Percentiles rank a stretch among this genome's conserved stretches.
Evolutionary conservation across 352 stramenopile genomes (phyloP).

Genomic region (Nothophytophthora sp.): DNA sequence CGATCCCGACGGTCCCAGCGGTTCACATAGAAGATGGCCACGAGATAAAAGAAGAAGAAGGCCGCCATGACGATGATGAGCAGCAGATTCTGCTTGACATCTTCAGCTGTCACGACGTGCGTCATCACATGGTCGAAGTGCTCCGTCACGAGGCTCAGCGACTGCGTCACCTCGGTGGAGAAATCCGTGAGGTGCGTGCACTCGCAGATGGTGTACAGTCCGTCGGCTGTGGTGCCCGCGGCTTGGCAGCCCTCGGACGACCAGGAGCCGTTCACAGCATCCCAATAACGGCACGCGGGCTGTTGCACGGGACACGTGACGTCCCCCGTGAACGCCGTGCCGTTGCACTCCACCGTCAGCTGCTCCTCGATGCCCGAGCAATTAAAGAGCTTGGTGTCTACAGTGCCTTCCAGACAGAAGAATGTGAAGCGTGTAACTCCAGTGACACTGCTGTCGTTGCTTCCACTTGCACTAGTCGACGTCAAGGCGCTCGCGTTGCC

Average conservation of each 20-base stretch:
- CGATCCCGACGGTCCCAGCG: slow-evolving; percentile 60
- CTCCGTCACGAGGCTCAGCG: slow-evolving; percentile 49
- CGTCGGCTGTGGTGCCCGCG: slow-evolving; percentile 54
- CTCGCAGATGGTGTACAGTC: slow-evolving; percentile 73
- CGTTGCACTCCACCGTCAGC: slow-evolving; percentile 54
- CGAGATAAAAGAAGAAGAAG: slow-evolving; percentile 57
- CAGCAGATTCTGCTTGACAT: slow-evolving; percentile 59
- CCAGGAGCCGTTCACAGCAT: slow-evolving; percentile 39
- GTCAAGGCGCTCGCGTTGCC: slow-evolving; percentile 1
- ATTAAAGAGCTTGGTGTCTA: slow-evolving; percentile 58
- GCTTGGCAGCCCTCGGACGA: slow-evolving; percentile 58
- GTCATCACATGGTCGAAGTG: slow-evolving; percentile 67
- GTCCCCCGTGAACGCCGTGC: slow-evolving; percentile 47
- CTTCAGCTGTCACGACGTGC: slow-evolving; percentile 54
- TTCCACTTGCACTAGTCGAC: slow-evolving; percentile 4
- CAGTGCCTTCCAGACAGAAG: slow-evolving; percentile 43
- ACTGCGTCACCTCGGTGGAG: slow-evolving; percentile 62
- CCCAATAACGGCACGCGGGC: slow-evolving; percentile 67
- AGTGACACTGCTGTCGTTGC: slow-evolving; percentile 4
- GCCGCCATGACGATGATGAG: slow-evolving; percentile 49
- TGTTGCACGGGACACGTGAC: slow-evolving; percentile 48
- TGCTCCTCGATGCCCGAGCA: slow-evolving; percentile 40
- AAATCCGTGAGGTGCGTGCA: slow-evolving; percentile 81
- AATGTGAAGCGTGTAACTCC: slow-evolving; percentile 34
- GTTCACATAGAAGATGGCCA: slow-evolving; percentile 60